Conservation (phyloP, 73 alveolate species). For the Paramecium sexaurelia region DNA sequence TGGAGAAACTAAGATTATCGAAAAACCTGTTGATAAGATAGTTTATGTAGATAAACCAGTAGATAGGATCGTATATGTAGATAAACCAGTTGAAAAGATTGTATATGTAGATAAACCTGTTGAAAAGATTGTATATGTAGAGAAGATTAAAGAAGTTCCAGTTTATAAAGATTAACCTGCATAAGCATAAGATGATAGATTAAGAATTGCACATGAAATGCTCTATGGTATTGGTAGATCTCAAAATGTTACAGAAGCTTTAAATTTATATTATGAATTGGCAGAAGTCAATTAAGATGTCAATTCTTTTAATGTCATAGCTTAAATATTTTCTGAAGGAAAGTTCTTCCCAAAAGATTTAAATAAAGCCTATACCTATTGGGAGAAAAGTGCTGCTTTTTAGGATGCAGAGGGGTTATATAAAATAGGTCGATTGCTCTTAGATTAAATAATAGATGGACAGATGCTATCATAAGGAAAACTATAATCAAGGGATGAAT, state of each 20-base stretch:
- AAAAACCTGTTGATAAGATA: conserved; percentile 27
- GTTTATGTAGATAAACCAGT: conserved; percentile 15
- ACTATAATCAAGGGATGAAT: conserved; percentile 24
- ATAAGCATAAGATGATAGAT: not conserved
- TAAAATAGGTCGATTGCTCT: conserved; percentile 23
- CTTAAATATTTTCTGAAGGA: conserved; percentile 42
- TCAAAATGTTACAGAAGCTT: conserved; percentile 40
- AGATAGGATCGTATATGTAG: not conserved
- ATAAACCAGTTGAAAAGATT: conserved; percentile 38
- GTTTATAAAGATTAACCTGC: not conserved
- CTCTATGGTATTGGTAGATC: conserved; percentile 41
- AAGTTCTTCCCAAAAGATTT: conserved; percentile 54
- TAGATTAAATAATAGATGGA: conserved; percentile 46
- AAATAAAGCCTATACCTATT: conserved; percentile 43
- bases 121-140: not conserved
- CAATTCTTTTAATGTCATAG: not conserved
- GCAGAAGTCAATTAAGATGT: conserved; percentile 47
- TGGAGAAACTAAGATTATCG: conserved; percentile 24
- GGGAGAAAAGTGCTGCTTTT: conserved; percentile 53
- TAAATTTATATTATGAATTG: conserved; percentile 10
- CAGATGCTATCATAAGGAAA: not conserved
- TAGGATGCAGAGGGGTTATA: conserved; percentile 14
- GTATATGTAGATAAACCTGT: conserved; percentile 8
- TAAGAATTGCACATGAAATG: conserved; percentile 24
- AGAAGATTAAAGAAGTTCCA: not conserved